Conservation (phyloP, 208 protist genomes). For the Vickermania ingenoplastis region DNA sequence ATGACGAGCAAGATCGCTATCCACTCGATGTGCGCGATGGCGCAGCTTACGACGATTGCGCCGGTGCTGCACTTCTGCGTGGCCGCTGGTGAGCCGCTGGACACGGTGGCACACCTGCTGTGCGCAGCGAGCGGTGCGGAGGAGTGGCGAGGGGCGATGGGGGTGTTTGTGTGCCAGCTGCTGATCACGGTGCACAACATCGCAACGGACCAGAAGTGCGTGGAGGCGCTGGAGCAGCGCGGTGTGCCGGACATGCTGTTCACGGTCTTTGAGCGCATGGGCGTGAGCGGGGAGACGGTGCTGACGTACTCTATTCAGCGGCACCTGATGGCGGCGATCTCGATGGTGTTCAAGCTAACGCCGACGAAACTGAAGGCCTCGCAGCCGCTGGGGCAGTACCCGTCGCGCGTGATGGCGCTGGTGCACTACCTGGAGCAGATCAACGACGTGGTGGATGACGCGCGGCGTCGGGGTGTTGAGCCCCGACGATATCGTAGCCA, state of each 20-base stretch:
- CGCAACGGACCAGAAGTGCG: constrained; percentile 22
- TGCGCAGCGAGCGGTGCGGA: neutral
- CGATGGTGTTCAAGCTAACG: constrained; percentile 60
- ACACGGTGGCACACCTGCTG: neutral
- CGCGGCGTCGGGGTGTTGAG: constrained; percentile 13
- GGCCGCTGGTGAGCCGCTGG: constrained; percentile 2
- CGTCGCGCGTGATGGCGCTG: constrained; percentile 26
- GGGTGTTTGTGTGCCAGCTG: constrained; percentile 4
- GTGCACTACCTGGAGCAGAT: constrained; percentile 37
- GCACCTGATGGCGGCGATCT: constrained; percentile 54
- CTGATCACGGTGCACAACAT: constrained; percentile 13
- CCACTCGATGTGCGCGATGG: constrained; percentile 13
- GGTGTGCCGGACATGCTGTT: constrained; percentile 31
- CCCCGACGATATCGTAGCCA: constrained; percentile 35
- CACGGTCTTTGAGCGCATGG: constrained; percentile 22
- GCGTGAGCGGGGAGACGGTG: neutral
- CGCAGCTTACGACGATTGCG: constrained; percentile 19
- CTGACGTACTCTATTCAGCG: constrained; percentile 39
- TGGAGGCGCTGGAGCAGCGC: constrained; percentile 27
- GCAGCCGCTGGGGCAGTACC: constrained; percentile 3
- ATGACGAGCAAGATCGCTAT: constrained; percentile 6
- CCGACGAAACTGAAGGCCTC: too few species aligned
- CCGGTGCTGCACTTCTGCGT: constrained; percentile 21
- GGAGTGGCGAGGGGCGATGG: neutral
- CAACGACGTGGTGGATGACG: constrained; percentile 23